phyloP scores from a whole-genome alignment of 805 yeast species.

The Monosporozyma solicola region DNA sequence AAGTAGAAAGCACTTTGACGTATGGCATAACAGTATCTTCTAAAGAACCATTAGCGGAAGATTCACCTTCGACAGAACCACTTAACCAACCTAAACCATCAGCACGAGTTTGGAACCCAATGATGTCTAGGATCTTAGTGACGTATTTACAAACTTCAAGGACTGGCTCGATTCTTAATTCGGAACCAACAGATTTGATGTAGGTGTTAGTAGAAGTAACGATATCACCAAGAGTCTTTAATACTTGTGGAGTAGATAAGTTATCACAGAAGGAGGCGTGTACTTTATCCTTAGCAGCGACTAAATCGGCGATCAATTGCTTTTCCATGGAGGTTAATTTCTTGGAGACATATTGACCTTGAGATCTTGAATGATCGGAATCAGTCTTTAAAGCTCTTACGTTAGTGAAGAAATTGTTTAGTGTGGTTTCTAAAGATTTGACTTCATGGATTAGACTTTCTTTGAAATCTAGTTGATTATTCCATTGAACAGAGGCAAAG shows the following conservation, averaged over 20 bases:
- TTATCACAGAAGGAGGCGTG: slow-evolving; percentile 84
- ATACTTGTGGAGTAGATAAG: slow-evolving; percentile 66
- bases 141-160: slow-evolving; percentile 57
- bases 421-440: slow-evolving; percentile 59
- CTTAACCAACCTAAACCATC: slow-evolving; percentile 81
- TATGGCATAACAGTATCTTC: slow-evolving; percentile 78
- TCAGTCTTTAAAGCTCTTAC: slow-evolving; percentile 77
- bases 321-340: slow-evolving; percentile 50
- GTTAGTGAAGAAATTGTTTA: slow-evolving; percentile 76
- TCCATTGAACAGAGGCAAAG: slow-evolving; percentile 90
- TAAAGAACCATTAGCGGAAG: slow-evolving; percentile 17
- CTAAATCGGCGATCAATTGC: slow-evolving; percentile 42
- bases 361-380: slow-evolving; percentile 35
- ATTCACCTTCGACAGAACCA: slow-evolving; percentile 20
- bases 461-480: slow-evolving; percentile 84
- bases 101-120: slow-evolving; percentile 67
- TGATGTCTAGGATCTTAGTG: slow-evolving; percentile 54
- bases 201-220: slow-evolving; percentile 68
- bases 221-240: slow-evolving; percentile 57
- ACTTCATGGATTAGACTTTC: slow-evolving; percentile 71
- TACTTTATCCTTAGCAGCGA: slow-evolving; percentile 45
- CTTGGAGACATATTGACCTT: slow-evolving; percentile 46
- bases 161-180: slow-evolving; percentile 56
- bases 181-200: slow-evolving; percentile 44
- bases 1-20: slow-evolving; percentile 63